phyloP scores from a whole-genome alignment of 345 rosid genomes.

The thale cress (Arabidopsis thaliana) region TAIR10.1 NC_003070.9:18571501-18572000 shows the following conservation, averaged over 20 bases:
- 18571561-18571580: slow-evolving; percentile 69
- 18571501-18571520: slow-evolving; percentile 20
- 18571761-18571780: slow-evolving; percentile 38
- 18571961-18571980: slow-evolving; percentile 19
- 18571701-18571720: slow-evolving; percentile 88
- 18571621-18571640: slow-evolving; percentile 93
- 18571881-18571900: slow-evolving; percentile 79
- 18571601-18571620: slow-evolving; percentile 98
- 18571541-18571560: slow-evolving; percentile 2
- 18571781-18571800: slow-evolving; percentile 24
- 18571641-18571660: slow-evolving; percentile 90
- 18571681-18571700: slow-evolving; percentile 93
- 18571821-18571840: slow-evolving; percentile 65
- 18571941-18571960: slow-evolving; percentile 22
- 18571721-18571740: slow-evolving; percentile 86
- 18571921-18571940: slow-evolving; percentile 30
- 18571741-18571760: slow-evolving; percentile 68
- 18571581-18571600: slow-evolving; percentile 88
- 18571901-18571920: slow-evolving; percentile 56
- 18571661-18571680: slow-evolving; percentile 93
- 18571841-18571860: slow-evolving; percentile 65
- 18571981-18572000: slow-evolving; percentile 82
- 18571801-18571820: slow-evolving; percentile 12
- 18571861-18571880: slow-evolving; percentile 73
- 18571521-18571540: slow-evolving; percentile 25